Evolutionary conservation across 306 rosid genomes (phyloP), one percentile per base, ranked within the genome.

Genomic region (Cucurbita argyrosperma): DNA sequence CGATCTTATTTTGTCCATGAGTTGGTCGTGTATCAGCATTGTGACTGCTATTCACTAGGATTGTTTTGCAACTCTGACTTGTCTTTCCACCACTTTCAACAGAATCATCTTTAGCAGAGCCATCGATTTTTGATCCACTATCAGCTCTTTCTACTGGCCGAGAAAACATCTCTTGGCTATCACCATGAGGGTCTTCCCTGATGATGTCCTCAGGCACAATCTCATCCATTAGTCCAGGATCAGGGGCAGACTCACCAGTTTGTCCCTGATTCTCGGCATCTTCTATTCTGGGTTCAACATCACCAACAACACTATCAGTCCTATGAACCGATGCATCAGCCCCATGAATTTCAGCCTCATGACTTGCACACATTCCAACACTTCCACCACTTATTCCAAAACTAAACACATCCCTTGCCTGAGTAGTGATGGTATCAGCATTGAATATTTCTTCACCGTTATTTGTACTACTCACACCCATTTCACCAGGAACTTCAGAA

Each of bases 281-380:
- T 82, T 94, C 99, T 73, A 80, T 80, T 82, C 97, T 85, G 52
- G 87, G 97, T 75, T 91, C 99, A 75, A 94, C 82, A 75, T 95
- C 99, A 13, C 99, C 97, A 79, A 95, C 96, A 42, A 95, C 99
- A 78, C 99, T 95, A 77, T 82, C 84, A 54, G 96, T 85, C 89
- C 96, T 88, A 83, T 91, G 99, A 72, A 88, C 97, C 74, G 96
- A 89, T 80, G 84, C 81, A 80, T 91, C 97, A 63, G 96, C 90
- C 57, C 99, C 99, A 10, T 85, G 99, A 72, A 95, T 91, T 82
- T 95, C 99, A 82, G 97, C 99, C 83, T 91, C 99, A 79, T 95
- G 96, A 82, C 99, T 95, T 71, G 97, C 97, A 81, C 99, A 95
- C 92, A 95, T 95, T 73, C 99, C 99, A 65, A 88, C 96, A 84